Percentiles rank a stretch among this genome's conserved stretches.
Conservation (phyloP, 164 flowering plant species). For the Piper longum region DNA sequence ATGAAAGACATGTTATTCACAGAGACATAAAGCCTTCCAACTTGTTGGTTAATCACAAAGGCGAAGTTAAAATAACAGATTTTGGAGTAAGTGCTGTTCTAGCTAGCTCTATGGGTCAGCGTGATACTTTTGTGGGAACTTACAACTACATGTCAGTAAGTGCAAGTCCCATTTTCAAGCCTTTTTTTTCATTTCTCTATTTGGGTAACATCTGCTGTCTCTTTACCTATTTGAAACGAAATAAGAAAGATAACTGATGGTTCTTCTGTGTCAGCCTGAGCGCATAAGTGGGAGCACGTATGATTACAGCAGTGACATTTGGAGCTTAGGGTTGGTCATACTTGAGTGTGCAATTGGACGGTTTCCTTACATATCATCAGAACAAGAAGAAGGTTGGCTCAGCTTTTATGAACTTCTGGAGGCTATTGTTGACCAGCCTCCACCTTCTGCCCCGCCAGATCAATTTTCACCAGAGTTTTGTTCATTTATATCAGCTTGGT, state of each 20-base stretch:
- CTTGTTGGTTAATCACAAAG: constrained; percentile 81
- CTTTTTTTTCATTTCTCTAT: not conserved
- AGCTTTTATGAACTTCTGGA: constrained; percentile 85
- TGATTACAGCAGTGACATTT: constrained; percentile 89
- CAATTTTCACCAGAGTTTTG: constrained; percentile 99
- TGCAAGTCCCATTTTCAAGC: not conserved
- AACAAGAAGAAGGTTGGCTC: constrained; percentile 62
- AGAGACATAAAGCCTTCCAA: constrained; percentile 98
- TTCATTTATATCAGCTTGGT: constrained; percentile 86
- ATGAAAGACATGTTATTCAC: constrained; percentile 91
- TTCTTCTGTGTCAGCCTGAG: constrained; percentile 52
- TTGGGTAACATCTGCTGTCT: not conserved
- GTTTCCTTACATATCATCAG: constrained; percentile 76
- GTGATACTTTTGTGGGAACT: constrained; percentile 97
- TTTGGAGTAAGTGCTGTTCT: constrained; percentile 96
- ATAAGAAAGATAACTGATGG: not conserved
- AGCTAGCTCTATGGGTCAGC: constrained; percentile 83
- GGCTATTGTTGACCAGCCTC: constrained; percentile 72
- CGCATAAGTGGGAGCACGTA: constrained; percentile 87
- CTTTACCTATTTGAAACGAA: not conserved
- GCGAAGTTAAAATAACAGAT: constrained; percentile 94
- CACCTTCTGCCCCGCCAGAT: constrained; percentile 85
- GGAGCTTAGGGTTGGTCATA: constrained; percentile 94
- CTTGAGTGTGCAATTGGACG: constrained; percentile 94
- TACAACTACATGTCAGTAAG: constrained; percentile 98